These are phyloP conservation scores for Leptosphaerulina australis DNA, from an alignment of 2,329 filamentous ascomycete species.

Conservation along the genomic window DNA sequence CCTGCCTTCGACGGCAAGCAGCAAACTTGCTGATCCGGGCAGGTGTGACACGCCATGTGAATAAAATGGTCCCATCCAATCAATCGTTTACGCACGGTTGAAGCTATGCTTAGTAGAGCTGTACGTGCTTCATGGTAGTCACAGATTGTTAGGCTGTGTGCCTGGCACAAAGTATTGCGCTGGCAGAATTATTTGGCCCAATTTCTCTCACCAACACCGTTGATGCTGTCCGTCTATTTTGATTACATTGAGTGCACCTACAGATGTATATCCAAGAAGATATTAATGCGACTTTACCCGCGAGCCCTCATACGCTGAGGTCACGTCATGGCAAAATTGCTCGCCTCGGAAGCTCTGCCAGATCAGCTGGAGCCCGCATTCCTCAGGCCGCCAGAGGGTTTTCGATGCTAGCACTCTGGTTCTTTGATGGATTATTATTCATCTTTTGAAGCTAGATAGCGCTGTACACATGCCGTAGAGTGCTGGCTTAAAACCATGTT, in stretches of 20 bases:
- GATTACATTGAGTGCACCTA: neutral
- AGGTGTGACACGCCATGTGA: constrained; percentile 8
- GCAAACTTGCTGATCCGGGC: constrained; percentile 17
- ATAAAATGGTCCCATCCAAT: constrained; percentile 17
- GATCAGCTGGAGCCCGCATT: neutral
- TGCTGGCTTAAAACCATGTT: neutral
- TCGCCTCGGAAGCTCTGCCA: neutral
- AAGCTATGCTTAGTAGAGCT: neutral
- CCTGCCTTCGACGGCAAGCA: constrained; percentile 13
- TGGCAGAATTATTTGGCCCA: neutral
- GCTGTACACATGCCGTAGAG: neutral
- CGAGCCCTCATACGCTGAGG: neutral
- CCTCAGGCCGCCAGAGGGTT: no score
- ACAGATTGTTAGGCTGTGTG: no score
- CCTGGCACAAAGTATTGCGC: neutral
- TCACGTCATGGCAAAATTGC: constrained; percentile 3
- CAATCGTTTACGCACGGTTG: constrained; percentile 5
- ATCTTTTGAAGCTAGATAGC: neutral
- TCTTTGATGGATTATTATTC: no score
- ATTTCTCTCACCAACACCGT: neutral
- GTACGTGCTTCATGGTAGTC: no score
- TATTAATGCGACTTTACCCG: neutral
- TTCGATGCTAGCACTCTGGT: no score
- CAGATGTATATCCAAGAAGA: neutral
- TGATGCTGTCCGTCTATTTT: neutral